Base-by-base conservation (phyloP, 306 rosid genomes). In the Dicorynia guianensis region DNA sequence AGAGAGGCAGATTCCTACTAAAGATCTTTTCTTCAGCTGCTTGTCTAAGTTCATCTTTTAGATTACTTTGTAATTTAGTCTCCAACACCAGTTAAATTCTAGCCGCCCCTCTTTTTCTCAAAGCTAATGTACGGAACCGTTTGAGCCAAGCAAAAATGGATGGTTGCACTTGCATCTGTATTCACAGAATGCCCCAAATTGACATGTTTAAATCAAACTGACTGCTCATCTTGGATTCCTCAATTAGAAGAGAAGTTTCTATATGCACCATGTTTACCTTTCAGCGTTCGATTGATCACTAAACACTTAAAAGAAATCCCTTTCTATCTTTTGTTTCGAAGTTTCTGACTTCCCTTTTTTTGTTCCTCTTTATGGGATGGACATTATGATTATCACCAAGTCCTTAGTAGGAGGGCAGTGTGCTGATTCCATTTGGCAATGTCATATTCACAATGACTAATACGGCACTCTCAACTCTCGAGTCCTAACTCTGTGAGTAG, bases 211-310 rank as follows among this genome's bases (percentile, higher is more conserved):
- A 65, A 54, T 53, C 38, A 55, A 17, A 0, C 17, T 14, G 33
- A 40, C 40, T 39, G 64, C 39, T 62, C 57, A 48, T 48, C 47
- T 67, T 2, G 8, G 60, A 33, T 43, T n/a, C 50, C 15, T 47
- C 39, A 64, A 64, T 54, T 30, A 11, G 56, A 18, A 66, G 65
- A 19, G n/a, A 47, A 57, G 61, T 58, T 76, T 76, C 15, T 47
- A 38, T 34, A 30, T 46, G 40, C 15, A 55, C 65, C 48, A 75
- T 1, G 43, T 66, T 55, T 10, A 14, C 56, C 3, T 8, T 55
- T 63, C n/a, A 54, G 14, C 20, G 52, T 15, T 35, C 15, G 39
- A 43, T 10, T 54, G 46, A 53, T 42, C 6, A 42, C 18, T 1
- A 34, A 20, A 18, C 12, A 12, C 9, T 13, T 42, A 33, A 39